These are phyloP conservation scores for Talaromyces borbonicus DNA, from an alignment of 495 filamentous ascomycete genomes.

Conservation along the genomic window DNA sequence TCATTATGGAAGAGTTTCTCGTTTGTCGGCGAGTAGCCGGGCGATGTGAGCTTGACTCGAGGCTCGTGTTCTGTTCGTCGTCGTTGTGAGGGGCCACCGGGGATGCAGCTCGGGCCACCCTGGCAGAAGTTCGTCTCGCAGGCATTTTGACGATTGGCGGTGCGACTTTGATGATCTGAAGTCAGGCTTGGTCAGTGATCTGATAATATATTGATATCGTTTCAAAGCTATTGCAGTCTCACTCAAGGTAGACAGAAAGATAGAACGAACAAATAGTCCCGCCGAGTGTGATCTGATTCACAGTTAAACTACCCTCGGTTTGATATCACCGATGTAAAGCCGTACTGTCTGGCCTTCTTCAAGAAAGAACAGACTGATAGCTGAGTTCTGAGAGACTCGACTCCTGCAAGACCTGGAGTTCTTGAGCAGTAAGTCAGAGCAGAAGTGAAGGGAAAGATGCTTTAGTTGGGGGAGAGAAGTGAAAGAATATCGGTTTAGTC, in stretches of 20 bases:
- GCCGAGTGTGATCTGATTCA: too few relatives aligned
- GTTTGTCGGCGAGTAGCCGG: slow-evolving; percentile 2
- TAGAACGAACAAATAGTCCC: too few relatives aligned
- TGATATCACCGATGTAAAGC: too few relatives aligned
- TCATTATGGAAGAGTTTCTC: slow-evolving; percentile 4
- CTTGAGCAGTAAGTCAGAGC: too few relatives aligned
- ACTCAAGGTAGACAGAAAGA: too few relatives aligned
- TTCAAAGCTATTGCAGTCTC: neutral
- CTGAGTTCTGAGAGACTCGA: too few relatives aligned
- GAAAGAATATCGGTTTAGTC: too few relatives aligned
- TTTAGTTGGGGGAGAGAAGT: neutral
- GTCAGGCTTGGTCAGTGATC: too few relatives aligned
- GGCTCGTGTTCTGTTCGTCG: neutral
- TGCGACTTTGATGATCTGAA: neutral
- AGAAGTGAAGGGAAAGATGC: neutral
- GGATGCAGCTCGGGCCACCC: slow-evolving; percentile 18
- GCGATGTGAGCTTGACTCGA: neutral
- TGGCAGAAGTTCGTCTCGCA: slow-evolving; percentile 17
- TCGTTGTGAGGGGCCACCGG: slow-evolving; percentile 6
- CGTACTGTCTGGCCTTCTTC: too few relatives aligned
- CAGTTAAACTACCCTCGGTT: too few relatives aligned
- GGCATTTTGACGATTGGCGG: neutral
- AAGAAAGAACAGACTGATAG: neutral
- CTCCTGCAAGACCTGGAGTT: too few relatives aligned
- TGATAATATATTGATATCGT: too few relatives aligned